phyloP scores from a whole-genome alignment of 345 rosid genomes.

The Jatropha curcas region DNA sequence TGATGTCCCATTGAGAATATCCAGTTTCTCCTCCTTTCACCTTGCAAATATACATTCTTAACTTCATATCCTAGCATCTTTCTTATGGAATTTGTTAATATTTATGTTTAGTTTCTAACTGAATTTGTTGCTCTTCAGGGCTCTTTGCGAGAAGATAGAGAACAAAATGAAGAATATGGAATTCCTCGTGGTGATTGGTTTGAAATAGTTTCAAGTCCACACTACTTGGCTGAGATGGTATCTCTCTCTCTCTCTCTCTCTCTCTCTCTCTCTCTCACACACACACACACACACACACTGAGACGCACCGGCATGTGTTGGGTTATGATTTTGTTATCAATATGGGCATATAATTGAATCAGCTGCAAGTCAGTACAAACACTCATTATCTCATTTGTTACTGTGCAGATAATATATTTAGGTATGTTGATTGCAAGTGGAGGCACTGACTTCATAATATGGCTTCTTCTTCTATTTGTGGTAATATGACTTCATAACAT shows the following conservation, averaged over 20 bases:
- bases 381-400: neutral
- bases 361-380: neutral
- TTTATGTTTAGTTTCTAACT: neutral
- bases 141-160: slow-evolving; percentile 42
- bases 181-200: slow-evolving; percentile 84
- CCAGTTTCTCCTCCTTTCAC: neutral
- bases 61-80: neutral
- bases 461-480: slow-evolving; percentile 68
- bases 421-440: slow-evolving; percentile 79
- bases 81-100: neutral
- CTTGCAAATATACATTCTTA: neutral
- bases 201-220: slow-evolving; percentile 69
- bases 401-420: slow-evolving; percentile 59
- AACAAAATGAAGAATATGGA: slow-evolving; percentile 41
- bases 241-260: slow-evolving; percentile 3
- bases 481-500: slow-evolving; percentile 30
- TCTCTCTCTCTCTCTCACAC: neutral
- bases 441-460: slow-evolving; percentile 59
- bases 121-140: slow-evolving; percentile 39
- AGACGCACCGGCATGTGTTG: no score
- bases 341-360: neutral
- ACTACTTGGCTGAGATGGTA: slow-evolving; percentile 85
- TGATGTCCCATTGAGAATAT: no score
- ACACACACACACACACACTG: no score
- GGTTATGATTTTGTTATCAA: neutral